phyloP scores from a whole-genome alignment of 371 early-diverging fungal species.

The Lichtheimia hyalospora region DNA sequence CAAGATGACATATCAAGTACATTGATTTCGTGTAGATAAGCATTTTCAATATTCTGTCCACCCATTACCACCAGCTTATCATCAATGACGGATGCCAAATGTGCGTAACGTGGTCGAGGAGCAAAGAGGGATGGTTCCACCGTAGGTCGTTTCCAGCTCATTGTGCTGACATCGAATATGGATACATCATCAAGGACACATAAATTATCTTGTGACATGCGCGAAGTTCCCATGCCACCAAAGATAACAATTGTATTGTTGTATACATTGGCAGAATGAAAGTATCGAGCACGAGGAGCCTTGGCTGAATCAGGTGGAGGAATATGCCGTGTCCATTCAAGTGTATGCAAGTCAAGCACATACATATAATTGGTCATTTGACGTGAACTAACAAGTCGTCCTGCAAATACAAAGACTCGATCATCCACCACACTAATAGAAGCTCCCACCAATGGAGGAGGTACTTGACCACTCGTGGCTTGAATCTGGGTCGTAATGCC shows the following conservation, averaged over 20 bases:
- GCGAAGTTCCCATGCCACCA: conserved; percentile 61
- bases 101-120: conserved; percentile 79
- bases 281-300: conserved; percentile 66
- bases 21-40: conserved; percentile 76
- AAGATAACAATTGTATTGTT: conserved; percentile 44
- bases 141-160: conserved; percentile 58
- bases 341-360: conserved; percentile 60
- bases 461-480: conserved; percentile 72
- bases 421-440: conserved; percentile 68
- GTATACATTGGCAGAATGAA: conserved; percentile 73
- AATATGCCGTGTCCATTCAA: conserved; percentile 60
- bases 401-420: conserved; percentile 73
- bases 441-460: conserved; percentile 77
- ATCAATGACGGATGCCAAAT: conserved; percentile 59
- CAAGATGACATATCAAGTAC: conserved; percentile 66
- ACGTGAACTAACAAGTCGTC: conserved; percentile 63
- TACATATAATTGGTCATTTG: conserved; percentile 74
- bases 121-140: conserved; percentile 49
- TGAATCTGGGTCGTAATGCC: conserved; percentile 63
- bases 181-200: conserved; percentile 72
- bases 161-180: conserved; percentile 62
- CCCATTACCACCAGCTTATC: conserved; percentile 69
- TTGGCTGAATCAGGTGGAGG: conserved; percentile 38
- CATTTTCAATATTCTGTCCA: conserved; percentile 77
- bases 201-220: conserved; percentile 34